These are phyloP conservation scores for Coffea humblotiana DNA, from an alignment of 305 asterid genomes.

Conservation along the genomic window DNA sequence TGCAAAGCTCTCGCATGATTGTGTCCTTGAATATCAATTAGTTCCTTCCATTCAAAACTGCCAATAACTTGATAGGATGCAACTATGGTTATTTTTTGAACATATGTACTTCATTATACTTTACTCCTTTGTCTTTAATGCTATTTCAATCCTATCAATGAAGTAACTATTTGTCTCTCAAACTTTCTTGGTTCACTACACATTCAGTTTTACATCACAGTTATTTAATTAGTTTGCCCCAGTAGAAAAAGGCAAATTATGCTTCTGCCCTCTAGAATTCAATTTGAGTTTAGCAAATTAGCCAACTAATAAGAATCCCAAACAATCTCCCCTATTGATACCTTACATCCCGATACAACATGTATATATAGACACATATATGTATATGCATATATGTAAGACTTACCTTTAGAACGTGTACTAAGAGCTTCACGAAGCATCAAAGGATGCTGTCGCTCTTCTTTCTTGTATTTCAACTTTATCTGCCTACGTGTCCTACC, in stretches of 20 bases:
- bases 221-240: no score
- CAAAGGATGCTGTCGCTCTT: conserved; percentile 74
- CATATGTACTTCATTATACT: background rate
- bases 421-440: conserved; percentile 76
- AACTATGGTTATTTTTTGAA: background rate
- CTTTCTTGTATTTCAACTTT: conserved; percentile 77
- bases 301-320: background rate
- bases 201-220: no score
- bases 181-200: background rate
- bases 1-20: background rate
- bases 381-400: background rate
- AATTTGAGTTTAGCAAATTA: background rate
- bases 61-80: background rate
- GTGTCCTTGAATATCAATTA: background rate
- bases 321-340: background rate
- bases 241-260: background rate
- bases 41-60: background rate
- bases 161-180: background rate
- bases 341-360: no score
- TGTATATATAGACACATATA: background rate
- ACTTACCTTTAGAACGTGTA: conserved; percentile 62
- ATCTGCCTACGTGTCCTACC: conserved; percentile 68
- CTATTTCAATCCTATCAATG: background rate
- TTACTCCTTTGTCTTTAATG: background rate
- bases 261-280: background rate